Conservation (phyloP, 495 filamentous ascomycete species). For the Penicillium pulvis region DNA sequence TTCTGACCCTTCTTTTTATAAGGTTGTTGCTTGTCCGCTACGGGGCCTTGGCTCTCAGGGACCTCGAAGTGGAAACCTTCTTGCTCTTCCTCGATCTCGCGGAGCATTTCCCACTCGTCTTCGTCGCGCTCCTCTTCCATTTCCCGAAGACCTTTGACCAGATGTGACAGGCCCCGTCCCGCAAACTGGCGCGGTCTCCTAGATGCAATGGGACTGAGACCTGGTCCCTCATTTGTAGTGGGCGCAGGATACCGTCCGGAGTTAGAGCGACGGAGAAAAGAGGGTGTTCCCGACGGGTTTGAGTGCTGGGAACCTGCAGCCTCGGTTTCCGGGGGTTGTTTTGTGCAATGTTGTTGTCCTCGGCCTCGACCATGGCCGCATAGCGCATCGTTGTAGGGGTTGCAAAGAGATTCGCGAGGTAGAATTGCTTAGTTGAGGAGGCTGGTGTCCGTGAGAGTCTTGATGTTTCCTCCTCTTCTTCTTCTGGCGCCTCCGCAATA, state of each 20-base stretch:
- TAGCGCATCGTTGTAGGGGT: constrained; percentile 60
- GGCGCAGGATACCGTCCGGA: constrained; percentile 30
- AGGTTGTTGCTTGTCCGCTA: constrained; percentile 50
- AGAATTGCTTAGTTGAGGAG: constrained; percentile 61
- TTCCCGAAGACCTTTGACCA: constrained; percentile 75
- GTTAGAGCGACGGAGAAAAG: constrained; percentile 68
- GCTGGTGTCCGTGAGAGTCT: constrained; percentile 61
- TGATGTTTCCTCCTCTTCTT: constrained; percentile 33
- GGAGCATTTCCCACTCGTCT: constrained; percentile 80
- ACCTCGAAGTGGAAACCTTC: constrained; percentile 47
- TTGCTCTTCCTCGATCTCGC: constrained; percentile 71
- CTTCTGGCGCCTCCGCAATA: constrained; percentile 28
- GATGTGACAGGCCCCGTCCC: constrained; percentile 72
- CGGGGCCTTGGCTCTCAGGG: constrained; percentile 59
- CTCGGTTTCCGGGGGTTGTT: constrained; percentile 21
- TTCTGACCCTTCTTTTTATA: constrained; percentile 96
- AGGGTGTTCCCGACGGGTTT: constrained; percentile 58
- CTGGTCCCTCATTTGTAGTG: constrained; percentile 18
- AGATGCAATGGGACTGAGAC: constrained; percentile 49
- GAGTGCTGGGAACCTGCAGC: constrained; percentile 16
- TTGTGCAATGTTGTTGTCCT: constrained; percentile 23
- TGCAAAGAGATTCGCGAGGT: constrained; percentile 61
- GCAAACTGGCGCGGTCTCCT: constrained; percentile 64
- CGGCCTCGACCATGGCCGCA: constrained; percentile 44
- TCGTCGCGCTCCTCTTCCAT: constrained; percentile 76